Percentiles rank a stretch among this genome's conserved stretches.
phyloP scores from a whole-genome alignment of 2,329 filamentous ascomycete species.

The Balansia obtecta region DNA sequence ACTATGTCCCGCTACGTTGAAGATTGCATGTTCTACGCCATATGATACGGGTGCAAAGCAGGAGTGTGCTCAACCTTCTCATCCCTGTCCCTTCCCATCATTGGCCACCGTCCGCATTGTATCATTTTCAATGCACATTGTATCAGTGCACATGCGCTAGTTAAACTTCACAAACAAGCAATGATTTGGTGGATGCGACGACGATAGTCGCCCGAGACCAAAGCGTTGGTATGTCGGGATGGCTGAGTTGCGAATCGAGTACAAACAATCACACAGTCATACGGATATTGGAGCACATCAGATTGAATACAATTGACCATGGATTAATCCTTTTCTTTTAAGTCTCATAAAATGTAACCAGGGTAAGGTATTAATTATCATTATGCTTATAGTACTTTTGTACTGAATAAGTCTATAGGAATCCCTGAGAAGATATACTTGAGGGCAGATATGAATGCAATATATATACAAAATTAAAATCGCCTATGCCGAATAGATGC shows the following conservation, averaged over 20 bases:
- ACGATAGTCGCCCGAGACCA: neutral
- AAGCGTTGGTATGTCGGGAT: neutral
- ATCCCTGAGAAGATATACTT: neutral
- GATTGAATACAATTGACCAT: too few species aligned
- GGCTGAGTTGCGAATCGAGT: too few species aligned
- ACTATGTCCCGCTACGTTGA: slow-evolving; percentile 16
- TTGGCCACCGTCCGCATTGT: too few species aligned
- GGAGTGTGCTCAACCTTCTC: slow-evolving; percentile 11
- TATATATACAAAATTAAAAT: neutral
- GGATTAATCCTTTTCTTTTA: too few species aligned
- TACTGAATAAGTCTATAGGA: neutral
- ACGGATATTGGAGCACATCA: too few species aligned
- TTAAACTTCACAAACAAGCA: neutral
- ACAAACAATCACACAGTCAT: too few species aligned
- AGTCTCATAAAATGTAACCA: too few species aligned
- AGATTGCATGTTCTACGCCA: slow-evolving; percentile 18
- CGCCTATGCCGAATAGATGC: neutral
- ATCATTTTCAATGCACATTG: too few species aligned
- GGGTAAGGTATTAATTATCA: neutral
- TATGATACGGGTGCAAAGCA: slow-evolving; percentile 13
- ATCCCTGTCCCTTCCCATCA: too few species aligned
- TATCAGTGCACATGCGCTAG: too few species aligned
- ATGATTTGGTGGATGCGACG: neutral
- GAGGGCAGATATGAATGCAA: neutral
- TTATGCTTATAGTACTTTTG: neutral